Conservation (phyloP, 1,284 basidiomycete genomes). For the Ustilago bromivora region DNA sequence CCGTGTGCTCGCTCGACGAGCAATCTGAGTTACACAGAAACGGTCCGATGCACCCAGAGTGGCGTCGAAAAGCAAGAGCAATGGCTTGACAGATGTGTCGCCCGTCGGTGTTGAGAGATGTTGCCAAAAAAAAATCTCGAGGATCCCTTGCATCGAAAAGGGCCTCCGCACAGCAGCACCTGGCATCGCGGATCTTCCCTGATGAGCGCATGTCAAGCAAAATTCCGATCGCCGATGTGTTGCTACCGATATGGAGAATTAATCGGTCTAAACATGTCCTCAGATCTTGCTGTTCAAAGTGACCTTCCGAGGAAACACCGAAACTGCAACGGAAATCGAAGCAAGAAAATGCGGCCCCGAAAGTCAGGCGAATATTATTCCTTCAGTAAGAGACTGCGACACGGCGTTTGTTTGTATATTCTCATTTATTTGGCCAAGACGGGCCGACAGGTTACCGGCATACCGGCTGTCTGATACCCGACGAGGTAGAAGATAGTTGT, state of each 20-base stretch:
- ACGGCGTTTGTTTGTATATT: constrained; percentile 12
- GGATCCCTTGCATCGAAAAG: neutral
- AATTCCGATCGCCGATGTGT: neutral
- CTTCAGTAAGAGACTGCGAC: neutral
- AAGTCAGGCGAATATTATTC: neutral
- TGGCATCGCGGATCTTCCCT: constrained; percentile 4
- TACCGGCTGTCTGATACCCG: too few species aligned
- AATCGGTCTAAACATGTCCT: neutral
- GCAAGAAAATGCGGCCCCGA: neutral
- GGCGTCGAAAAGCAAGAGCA: neutral
- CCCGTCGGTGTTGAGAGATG: neutral
- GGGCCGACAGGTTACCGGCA: too few species aligned
- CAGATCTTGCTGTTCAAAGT: neutral
- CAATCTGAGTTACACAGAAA: neutral
- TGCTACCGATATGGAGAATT: neutral
- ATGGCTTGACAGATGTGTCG: neutral
- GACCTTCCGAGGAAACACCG: neutral
- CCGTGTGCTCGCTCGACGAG: neutral
- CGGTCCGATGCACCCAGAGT: neutral
- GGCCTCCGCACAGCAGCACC: constrained; percentile 2
- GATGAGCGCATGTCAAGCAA: neutral
- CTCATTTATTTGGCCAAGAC: constrained; percentile 7
- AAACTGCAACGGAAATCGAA: neutral
- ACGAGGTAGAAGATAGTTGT: too few species aligned
- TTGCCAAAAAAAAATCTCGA: neutral